phyloP scores from a whole-genome alignment of 495 filamentous ascomycete species.

The Penicillium malachiteum region DNA sequence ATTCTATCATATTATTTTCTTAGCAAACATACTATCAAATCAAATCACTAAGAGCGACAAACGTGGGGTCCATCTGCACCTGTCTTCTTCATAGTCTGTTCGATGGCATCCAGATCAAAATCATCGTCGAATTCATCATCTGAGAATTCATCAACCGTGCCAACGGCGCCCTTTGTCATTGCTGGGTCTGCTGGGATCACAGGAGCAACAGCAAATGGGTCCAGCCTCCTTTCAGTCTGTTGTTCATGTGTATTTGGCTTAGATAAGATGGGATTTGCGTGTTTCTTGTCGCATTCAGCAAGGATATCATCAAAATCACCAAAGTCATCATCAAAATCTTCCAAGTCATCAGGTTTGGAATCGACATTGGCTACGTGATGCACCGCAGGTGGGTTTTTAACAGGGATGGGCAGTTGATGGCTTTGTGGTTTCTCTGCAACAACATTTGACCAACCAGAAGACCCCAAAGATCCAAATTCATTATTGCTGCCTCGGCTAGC shows the following conservation, averaged over 20 bases:
- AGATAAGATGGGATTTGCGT: neutral
- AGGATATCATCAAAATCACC: constrained; percentile 57
- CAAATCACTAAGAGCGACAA: constrained; percentile 43
- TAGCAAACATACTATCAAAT: constrained; percentile 38
- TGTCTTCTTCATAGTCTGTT: constrained; percentile 41
- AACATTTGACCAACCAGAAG: constrained; percentile 19
- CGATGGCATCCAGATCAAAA: constrained; percentile 44
- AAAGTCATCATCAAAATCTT: constrained; percentile 67
- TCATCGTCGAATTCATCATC: constrained; percentile 48
- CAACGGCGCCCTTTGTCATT: constrained; percentile 3
- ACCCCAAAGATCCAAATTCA: constrained; percentile 17
- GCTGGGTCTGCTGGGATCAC: neutral
- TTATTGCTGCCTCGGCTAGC: constrained; percentile 15
- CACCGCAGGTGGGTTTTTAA: constrained; percentile 9
- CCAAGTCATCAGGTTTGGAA: constrained; percentile 40
- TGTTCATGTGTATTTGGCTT: constrained; percentile 10
- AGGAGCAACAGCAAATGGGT: neutral
- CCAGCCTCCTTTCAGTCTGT: constrained; percentile 5
- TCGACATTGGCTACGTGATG: constrained; percentile 53
- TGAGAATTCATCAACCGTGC: constrained; percentile 21
- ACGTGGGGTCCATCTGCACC: constrained; percentile 36
- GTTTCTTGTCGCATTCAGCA: constrained; percentile 30
- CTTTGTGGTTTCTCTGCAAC: constrained; percentile 14
- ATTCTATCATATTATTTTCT: constrained; percentile 45
- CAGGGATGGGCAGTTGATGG: neutral